These are phyloP conservation scores for Atkinsonella hypoxylon DNA, from an alignment of 2,329 filamentous ascomycete species.

Conservation along the genomic window DNA sequence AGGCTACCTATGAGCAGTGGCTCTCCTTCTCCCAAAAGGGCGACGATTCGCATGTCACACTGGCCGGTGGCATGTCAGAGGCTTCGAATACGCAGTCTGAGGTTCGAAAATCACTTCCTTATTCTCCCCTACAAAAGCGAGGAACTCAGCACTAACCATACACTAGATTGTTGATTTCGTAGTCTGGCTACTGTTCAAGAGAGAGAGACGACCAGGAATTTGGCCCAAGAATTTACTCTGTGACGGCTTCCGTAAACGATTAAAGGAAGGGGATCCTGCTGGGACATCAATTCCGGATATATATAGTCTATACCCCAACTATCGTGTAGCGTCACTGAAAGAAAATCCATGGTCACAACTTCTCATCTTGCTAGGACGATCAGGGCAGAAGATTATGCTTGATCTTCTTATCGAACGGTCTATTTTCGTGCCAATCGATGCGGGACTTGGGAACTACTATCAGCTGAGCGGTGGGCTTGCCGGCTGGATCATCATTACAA, in stretches of 20 bases:
- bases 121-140: neutral
- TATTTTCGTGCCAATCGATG: constrained; percentile 54
- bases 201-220: constrained; percentile 28
- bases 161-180: constrained; percentile 64
- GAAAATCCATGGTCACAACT: constrained; percentile 62
- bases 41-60: constrained; percentile 44
- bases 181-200: constrained; percentile 65
- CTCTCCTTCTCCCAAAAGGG: constrained; percentile 48
- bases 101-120: constrained; percentile 27
- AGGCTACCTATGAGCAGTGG: constrained; percentile 42
- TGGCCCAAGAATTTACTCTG: constrained; percentile 67
- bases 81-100: constrained; percentile 49
- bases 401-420: constrained; percentile 66
- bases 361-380: constrained; percentile 59
- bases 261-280: constrained; percentile 16
- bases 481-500: too few relatives aligned
- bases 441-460: constrained; percentile 52
- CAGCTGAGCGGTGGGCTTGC: constrained; percentile 60
- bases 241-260: constrained; percentile 59
- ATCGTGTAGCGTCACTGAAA: constrained; percentile 58
- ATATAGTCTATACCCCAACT: constrained; percentile 52
- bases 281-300: constrained; percentile 51
- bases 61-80: constrained; percentile 33
- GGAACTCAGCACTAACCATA: neutral
- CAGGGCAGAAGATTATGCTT: constrained; percentile 67